Evolutionary conservation across 495 filamentous ascomycete genomes (phyloP).

Genomic region (Hypoxylon rickii): DNA sequence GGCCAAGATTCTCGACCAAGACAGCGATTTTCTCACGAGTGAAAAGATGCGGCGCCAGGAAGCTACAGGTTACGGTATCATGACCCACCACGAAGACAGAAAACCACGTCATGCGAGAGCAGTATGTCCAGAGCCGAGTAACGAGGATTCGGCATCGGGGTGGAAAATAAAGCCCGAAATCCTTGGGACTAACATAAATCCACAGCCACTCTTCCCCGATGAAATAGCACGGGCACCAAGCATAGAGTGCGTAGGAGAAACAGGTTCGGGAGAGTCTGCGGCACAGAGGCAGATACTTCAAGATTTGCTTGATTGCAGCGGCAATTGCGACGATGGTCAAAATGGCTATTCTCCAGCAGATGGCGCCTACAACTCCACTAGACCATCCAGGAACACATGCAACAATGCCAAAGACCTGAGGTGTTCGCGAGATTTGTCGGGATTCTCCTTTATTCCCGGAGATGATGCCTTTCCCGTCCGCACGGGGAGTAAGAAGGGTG

Average conservation of each 20-base stretch:
- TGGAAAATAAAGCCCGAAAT: not conserved
- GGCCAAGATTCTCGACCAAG: slow-evolving; percentile 25
- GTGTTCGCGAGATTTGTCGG: slow-evolving; percentile 10
- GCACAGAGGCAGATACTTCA: slow-evolving; percentile 9
- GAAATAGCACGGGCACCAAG: slow-evolving; percentile 4
- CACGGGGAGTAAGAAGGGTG: not conserved
- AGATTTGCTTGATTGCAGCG: slow-evolving; percentile 9
- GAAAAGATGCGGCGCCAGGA: slow-evolving; percentile 30
- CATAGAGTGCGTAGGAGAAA: not conserved
- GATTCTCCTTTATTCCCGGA: slow-evolving; percentile 25
- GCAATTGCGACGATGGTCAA: not conserved
- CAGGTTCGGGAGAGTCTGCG: not conserved
- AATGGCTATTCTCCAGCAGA: not conserved
- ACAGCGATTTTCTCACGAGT: slow-evolving; percentile 34
- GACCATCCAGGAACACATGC: not conserved
- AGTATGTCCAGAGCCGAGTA: not conserved
- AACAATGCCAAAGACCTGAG: not conserved
- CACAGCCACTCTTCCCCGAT: slow-evolving; percentile 20
- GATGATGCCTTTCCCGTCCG: slow-evolving; percentile 13
- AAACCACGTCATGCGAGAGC: not conserved
- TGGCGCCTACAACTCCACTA: not conserved
- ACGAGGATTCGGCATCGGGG: not conserved
- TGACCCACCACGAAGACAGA: not conserved
- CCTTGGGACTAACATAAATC: not conserved
- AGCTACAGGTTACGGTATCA: not conserved